Evolutionary conservation across 164 flowering plant genomes (phyloP).

Genomic region (Vitis cinerea): DNA sequence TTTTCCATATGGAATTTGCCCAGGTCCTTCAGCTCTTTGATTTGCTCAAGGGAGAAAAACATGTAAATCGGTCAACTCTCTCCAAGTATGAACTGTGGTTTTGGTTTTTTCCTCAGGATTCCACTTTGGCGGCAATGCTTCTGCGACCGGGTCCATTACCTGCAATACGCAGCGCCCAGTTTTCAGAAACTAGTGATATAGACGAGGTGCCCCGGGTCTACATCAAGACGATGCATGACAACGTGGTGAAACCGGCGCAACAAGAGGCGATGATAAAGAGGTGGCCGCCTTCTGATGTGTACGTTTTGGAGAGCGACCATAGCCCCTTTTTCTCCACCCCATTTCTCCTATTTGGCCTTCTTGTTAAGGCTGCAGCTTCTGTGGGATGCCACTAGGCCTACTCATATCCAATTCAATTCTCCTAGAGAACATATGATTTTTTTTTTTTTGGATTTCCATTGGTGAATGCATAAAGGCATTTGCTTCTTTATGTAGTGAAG

Average conservation of each 20-base stretch:
- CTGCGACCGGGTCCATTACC: slow-evolving; percentile 61
- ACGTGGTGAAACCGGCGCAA: slow-evolving; percentile 49
- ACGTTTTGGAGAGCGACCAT: slow-evolving; percentile 67
- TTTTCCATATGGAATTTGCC: too few species aligned
- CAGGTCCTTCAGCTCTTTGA: too few species aligned
- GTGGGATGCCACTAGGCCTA: background rate
- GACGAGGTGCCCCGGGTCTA: slow-evolving; percentile 54
- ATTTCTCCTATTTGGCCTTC: slow-evolving; percentile 46
- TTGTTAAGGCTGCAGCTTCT: slow-evolving; percentile 46
- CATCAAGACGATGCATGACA: slow-evolving; percentile 60
- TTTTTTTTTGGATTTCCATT: background rate
- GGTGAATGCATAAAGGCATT: too few species aligned
- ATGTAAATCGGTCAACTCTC: background rate
- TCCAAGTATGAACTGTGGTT: background rate
- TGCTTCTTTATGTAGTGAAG: too few species aligned
- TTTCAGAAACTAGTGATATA: slow-evolving; percentile 20
- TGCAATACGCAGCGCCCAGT: slow-evolving; percentile 43
- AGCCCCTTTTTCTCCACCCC: slow-evolving; percentile 82
- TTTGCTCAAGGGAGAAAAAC: too few species aligned
- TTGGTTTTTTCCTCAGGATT: slow-evolving; percentile 42
- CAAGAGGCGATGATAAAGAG: slow-evolving; percentile 67
- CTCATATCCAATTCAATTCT: background rate
- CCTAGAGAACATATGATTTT: background rate
- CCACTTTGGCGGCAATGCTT: slow-evolving; percentile 63
- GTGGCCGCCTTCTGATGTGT: slow-evolving; percentile 71